Conservation (phyloP, 169 alveolate species). For the Plasmodium malariae region DNA sequence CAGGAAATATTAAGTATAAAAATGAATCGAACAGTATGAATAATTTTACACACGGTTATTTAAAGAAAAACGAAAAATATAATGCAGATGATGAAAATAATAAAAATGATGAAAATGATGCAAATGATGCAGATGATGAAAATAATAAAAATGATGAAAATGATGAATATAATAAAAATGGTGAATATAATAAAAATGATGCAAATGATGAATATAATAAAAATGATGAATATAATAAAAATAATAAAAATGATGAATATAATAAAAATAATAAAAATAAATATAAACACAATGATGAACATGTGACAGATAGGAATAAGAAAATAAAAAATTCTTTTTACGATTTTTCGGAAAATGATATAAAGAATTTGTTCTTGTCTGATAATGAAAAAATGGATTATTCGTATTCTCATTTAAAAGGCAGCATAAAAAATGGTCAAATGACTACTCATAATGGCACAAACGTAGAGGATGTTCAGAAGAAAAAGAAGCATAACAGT, state of each 20-base stretch:
- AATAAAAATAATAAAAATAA: background rate
- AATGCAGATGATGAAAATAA: background rate
- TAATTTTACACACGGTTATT: background rate
- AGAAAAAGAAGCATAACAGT: too few relatives aligned
- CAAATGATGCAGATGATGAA: background rate
- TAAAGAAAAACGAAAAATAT: conserved; percentile 1
- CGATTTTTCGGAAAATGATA: conserved; percentile 41
- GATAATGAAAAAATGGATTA: conserved; percentile 11
- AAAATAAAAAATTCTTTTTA: conserved; percentile 8
- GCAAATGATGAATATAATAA: background rate
- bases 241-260: background rate
- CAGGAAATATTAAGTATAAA: background rate
- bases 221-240: background rate
- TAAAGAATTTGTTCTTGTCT: conserved; percentile 9
- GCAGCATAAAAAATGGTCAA: too few relatives aligned
- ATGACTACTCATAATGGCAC: too few relatives aligned
- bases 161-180: background rate
- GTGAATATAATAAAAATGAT: background rate
- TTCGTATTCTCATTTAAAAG: too few relatives aligned
- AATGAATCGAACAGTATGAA: background rate
- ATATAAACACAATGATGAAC: background rate
- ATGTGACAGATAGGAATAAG: background rate
- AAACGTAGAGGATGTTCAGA: too few relatives aligned
- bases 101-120: background rate
- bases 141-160: too few relatives aligned